phyloP scores from a whole-genome alignment of 2,329 filamentous ascomycete genomes.

The Hymenoscyphus scutula region DNA sequence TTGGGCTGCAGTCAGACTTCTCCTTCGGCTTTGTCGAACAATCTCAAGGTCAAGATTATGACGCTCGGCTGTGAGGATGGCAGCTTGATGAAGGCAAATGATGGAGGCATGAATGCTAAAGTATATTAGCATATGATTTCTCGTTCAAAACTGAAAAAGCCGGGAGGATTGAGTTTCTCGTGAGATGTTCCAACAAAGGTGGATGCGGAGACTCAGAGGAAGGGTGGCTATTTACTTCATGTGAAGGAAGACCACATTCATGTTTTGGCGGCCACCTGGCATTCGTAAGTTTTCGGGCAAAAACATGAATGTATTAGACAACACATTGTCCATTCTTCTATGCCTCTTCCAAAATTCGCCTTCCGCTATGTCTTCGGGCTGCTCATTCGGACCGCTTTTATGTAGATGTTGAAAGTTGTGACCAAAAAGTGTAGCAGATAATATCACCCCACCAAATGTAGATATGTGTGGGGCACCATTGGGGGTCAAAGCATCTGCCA shows the following conservation, averaged over 20 bases:
- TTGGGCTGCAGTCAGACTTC: constrained; percentile 75
- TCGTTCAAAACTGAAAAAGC: background rate
- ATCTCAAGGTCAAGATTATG: constrained; percentile 64
- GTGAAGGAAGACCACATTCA: constrained; percentile 77
- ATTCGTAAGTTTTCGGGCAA: constrained; percentile 73
- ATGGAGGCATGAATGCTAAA: constrained; percentile 70
- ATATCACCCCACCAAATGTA: constrained; percentile 67
- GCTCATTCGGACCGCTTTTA: constrained; percentile 65
- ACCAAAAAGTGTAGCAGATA: constrained; percentile 78
- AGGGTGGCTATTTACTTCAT: constrained; percentile 52
- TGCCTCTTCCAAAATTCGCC: constrained; percentile 87
- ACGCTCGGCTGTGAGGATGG: constrained; percentile 77
- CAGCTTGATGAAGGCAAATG: constrained; percentile 87
- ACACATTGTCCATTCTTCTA: constrained; percentile 73
- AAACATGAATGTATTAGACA: constrained; percentile 75
- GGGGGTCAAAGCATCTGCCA: constrained; percentile 58
- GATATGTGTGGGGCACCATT: constrained; percentile 59
- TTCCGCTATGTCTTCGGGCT: constrained; percentile 68
- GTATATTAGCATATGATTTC: background rate
- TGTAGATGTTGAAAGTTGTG: constrained; percentile 79
- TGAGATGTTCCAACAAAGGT: background rate
- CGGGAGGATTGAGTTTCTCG: background rate
- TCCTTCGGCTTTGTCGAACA: constrained; percentile 66
- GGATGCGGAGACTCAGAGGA: background rate
- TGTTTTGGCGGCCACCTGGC: constrained; percentile 64